phyloP scores from a whole-genome alignment of 2,329 filamentous ascomycete genomes.

The Arthrobotrys sphaeroides region DNA sequence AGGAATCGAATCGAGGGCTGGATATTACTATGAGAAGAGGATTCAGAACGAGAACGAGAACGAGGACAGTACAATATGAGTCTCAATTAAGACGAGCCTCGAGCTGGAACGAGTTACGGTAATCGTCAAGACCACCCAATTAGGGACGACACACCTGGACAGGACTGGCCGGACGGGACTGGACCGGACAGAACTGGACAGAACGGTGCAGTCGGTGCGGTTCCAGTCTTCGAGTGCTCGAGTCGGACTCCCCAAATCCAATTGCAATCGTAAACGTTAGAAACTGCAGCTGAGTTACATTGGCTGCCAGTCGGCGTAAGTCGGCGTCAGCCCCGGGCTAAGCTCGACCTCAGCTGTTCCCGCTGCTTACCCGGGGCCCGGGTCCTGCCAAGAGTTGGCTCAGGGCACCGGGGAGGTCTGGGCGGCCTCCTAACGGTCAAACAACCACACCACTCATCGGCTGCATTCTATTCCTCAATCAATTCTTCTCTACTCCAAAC shows the following conservation, averaged over 20 bases:
- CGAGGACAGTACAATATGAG: neutral
- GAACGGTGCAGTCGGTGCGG: too few relatives aligned
- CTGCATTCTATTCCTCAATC: neutral
- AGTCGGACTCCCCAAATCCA: slow-evolving; percentile 8
- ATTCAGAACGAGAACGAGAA: slow-evolving; percentile 52
- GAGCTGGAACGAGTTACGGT: slow-evolving; percentile 47
- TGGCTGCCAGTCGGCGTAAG: neutral
- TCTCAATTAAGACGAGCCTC: neutral
- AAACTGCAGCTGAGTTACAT: too few relatives aligned
- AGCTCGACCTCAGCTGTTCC: slow-evolving; percentile 22
- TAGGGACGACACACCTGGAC: slow-evolving; percentile 23
- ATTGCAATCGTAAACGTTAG: too few relatives aligned
- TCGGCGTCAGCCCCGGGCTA: slow-evolving; percentile 12
- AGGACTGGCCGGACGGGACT: too few relatives aligned
- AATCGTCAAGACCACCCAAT: slow-evolving; percentile 41
- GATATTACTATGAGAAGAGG: slow-evolving; percentile 48
- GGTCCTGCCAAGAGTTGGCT: neutral
- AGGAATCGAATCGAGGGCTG: neutral
- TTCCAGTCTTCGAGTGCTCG: slow-evolving; percentile 9
- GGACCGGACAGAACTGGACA: too few relatives aligned
- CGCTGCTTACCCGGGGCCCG: slow-evolving; percentile 18
- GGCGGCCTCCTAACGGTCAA: neutral
- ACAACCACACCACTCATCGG: neutral
- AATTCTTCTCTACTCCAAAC: slow-evolving; percentile 11
- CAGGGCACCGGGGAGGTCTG: neutral